Evolutionary conservation across 2,329 filamentous ascomycete species (phyloP), one percentile per base, ranked within the genome.

Genomic region (Calonectria fujianensis): DNA sequence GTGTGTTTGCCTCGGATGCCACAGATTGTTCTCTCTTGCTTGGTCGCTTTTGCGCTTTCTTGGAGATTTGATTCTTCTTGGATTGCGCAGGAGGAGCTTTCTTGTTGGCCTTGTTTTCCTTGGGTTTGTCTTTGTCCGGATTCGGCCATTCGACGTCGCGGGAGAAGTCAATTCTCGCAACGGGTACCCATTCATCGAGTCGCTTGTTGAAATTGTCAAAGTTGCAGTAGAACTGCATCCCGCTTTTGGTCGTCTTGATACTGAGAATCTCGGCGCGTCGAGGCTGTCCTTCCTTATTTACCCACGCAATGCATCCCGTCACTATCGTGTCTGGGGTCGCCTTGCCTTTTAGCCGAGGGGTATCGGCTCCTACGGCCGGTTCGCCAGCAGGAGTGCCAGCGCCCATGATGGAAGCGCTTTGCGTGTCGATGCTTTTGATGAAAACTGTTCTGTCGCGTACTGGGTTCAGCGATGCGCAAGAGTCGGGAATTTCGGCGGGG

Each of bases 181-280:
- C 91, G 2, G 94, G 90, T 13, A 99, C 93, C 97, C 97, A 99
- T 88, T 99, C 97, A 87, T 91, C 88, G 16, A 91, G 85, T 78
- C 89, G 90, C 85, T 98, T 98, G 87, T 98, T 98, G 91, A 98
- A 98, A 82, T 98, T 97, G 83, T 98, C 95, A 84, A 98, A 98
- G 85, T 98, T 98, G 82, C 98, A 97, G 85, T 98, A 98, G 83
- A 96, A 98, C 70, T 95, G 94, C 50, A 95, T 94, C 20, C 94
- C 93, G 81, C 95, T 96, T 85, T 97, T 97, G 29, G 95, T 94
- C 74, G 96, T 95, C 82, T 95, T 94, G 80, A 98, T 97, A 74
- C 95, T 97, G n/a, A 99, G 88, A 76, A 99, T 98, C 85, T 99
- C 97, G 80, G 97, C 97, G 87, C 97, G 96, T 80, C 97, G 93